These are phyloP conservation scores for Massarina eburnea DNA, from an alignment of 2,329 filamentous ascomycete species.

Conservation along the genomic window DNA sequence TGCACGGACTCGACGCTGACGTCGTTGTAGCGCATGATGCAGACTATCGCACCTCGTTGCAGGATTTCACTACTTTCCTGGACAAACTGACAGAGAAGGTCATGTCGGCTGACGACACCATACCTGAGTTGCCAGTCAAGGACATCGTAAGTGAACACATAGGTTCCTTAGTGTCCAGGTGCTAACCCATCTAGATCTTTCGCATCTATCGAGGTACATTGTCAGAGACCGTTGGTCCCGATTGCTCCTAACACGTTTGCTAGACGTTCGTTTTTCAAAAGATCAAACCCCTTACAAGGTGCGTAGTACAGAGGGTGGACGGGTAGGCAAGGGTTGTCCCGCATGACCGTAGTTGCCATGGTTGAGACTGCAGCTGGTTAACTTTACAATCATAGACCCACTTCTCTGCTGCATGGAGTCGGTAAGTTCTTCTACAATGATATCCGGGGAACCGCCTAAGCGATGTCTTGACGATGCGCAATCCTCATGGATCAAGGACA, in stretches of 20 bases:
- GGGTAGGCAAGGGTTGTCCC: constrained; percentile 5
- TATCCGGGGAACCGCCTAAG: background rate
- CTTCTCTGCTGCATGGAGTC: constrained; percentile 73
- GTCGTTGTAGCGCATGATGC: constrained; percentile 67
- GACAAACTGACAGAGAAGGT: constrained; percentile 71
- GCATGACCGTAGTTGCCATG: constrained; percentile 8
- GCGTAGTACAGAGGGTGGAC: constrained; percentile 30
- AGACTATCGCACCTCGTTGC: constrained; percentile 75
- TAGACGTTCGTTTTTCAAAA: constrained; percentile 78
- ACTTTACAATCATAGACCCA: constrained; percentile 58
- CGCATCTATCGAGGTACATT: constrained; percentile 69
- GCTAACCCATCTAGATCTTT: constrained; percentile 59
- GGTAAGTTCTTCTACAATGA: constrained; percentile 2
- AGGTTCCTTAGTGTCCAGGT: background rate
- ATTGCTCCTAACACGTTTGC: constrained; percentile 2
- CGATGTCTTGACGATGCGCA: background rate
- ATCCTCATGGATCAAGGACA: background rate
- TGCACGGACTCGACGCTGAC: constrained; percentile 13
- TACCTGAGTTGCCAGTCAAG: constrained; percentile 83
- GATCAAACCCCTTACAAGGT: constrained; percentile 89
- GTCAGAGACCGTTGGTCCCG: background rate
- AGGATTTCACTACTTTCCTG: constrained; percentile 81
- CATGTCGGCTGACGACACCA: constrained; percentile 72
- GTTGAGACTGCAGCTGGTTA: constrained; percentile 15
- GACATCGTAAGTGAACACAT: constrained; percentile 62